Percentiles rank a stretch among this genome's conserved stretches.
These are phyloP conservation scores for Gossypium anomalum DNA, from an alignment of 345 rosid species.

Conservation along the genomic window DNA sequence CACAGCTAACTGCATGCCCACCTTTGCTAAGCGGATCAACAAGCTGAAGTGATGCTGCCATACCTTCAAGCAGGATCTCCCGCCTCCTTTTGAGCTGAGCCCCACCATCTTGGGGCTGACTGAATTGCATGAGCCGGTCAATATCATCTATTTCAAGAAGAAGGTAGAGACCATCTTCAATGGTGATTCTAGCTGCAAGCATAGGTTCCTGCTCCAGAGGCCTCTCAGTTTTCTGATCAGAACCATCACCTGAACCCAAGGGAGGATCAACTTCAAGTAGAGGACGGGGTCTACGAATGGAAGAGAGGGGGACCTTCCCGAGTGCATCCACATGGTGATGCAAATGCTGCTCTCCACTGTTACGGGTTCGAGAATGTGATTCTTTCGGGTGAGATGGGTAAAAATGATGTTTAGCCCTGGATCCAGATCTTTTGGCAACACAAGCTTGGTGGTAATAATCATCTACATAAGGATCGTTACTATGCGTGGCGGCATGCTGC, in stretches of 20 bases:
- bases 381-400: slow-evolving; percentile 83
- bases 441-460: slow-evolving; percentile 96
- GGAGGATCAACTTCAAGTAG: slow-evolving; percentile 67
- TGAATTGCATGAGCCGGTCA: slow-evolving; percentile 61
- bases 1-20: slow-evolving; percentile 41
- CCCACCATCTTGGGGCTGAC: slow-evolving; percentile 84
- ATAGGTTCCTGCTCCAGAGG: slow-evolving; percentile 88
- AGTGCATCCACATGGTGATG: slow-evolving; percentile 51
- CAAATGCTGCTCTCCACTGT: slow-evolving; percentile 55
- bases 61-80: slow-evolving; percentile 70
- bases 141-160: slow-evolving; percentile 88
- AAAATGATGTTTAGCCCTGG: slow-evolving; percentile 58
- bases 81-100: slow-evolving; percentile 65
- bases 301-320: slow-evolving; percentile 61
- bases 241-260: slow-evolving; percentile 39
- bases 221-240: slow-evolving; percentile 59
- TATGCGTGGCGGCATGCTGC: slow-evolving; percentile 86
- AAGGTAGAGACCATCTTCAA: slow-evolving; percentile 71
- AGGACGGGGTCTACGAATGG: slow-evolving; percentile 35
- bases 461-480: slow-evolving; percentile 75
- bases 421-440: slow-evolving; percentile 60
- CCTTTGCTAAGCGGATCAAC: slow-evolving; percentile 83
- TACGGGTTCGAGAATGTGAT: slow-evolving; percentile 67
- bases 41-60: slow-evolving; percentile 85
- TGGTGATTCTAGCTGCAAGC: slow-evolving; percentile 89